Conservation (phyloP, 2,329 filamentous ascomycete genomes). For the Xylaria sp. region DNA sequence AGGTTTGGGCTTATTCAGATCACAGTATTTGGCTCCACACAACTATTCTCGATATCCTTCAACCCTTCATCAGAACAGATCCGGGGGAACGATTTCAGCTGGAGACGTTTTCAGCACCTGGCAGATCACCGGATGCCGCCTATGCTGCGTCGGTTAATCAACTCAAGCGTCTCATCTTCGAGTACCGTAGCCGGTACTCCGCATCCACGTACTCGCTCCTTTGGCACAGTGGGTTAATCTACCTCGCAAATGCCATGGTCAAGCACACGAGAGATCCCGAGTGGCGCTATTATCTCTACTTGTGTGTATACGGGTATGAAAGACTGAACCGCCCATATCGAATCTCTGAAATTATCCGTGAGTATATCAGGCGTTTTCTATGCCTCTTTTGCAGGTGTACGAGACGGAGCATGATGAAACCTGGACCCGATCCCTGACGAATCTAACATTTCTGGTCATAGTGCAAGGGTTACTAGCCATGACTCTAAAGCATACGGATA, state of each 20-base stretch:
- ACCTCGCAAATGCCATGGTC: slow-evolving; percentile 8
- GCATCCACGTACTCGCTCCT: background rate
- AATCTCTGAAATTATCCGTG: background rate
- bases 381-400: background rate
- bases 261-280: background rate
- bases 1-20: background rate
- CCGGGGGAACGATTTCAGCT: background rate
- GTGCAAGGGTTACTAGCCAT: background rate
- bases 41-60: background rate
- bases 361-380: background rate
- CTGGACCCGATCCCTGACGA: background rate
- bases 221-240: slow-evolving; percentile 1
- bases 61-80: background rate
- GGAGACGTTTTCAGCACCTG: background rate
- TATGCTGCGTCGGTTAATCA: background rate
- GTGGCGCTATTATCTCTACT: background rate
- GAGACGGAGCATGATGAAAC: background rate
- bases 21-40: slow-evolving; percentile 2
- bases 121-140: background rate
- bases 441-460: background rate
- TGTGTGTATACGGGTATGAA: background rate
- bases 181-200: background rate
- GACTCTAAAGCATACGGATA: background rate
- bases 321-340: slow-evolving; percentile 1
- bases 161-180: background rate